Conservation (phyloP, 148 eudicot species). For the Chenopodium formosanum region DNA sequence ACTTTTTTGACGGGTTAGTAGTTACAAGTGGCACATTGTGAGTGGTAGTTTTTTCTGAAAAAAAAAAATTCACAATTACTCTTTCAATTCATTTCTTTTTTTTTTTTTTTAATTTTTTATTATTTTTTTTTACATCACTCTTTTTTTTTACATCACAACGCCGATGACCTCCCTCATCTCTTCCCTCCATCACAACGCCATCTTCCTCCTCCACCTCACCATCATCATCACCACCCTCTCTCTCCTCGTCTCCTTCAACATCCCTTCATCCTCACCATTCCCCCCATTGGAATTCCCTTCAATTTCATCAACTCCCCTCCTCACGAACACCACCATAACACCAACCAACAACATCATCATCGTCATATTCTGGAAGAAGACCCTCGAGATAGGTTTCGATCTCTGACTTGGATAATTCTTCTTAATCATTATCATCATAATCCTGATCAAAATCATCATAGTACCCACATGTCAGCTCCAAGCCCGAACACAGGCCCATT, state of each 20-base stretch:
- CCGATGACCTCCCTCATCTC: conserved; percentile 3
- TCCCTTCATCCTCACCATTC: conserved; percentile 7
- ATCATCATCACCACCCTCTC: neutral
- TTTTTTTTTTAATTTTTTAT: too few species aligned
- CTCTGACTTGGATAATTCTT: neutral
- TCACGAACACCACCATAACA: conserved; percentile 21
- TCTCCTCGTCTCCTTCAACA: conserved; percentile 19
- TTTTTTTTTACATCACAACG: too few species aligned
- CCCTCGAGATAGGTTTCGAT: neutral
- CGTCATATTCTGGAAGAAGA: neutral
- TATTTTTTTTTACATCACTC: too few species aligned
- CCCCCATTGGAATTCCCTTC: neutral
- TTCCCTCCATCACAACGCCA: conserved; percentile 21
- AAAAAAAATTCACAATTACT: too few species aligned
- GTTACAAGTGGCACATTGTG: too few species aligned
- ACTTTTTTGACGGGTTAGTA: too few species aligned
- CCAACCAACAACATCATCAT: conserved; percentile 8
- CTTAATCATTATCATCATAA: conserved; percentile 7
- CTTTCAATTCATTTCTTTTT: too few species aligned
- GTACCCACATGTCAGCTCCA: too few species aligned
- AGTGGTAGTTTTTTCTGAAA: too few species aligned
- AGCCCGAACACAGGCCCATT: too few species aligned
- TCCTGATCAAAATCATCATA: neutral
- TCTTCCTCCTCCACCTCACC: conserved; percentile 25
- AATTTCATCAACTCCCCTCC: conserved; percentile 20